These are phyloP conservation scores for Mucor indicus DNA, from an alignment of 371 early-diverging fungal genomes.

Conservation along the genomic window DNA sequence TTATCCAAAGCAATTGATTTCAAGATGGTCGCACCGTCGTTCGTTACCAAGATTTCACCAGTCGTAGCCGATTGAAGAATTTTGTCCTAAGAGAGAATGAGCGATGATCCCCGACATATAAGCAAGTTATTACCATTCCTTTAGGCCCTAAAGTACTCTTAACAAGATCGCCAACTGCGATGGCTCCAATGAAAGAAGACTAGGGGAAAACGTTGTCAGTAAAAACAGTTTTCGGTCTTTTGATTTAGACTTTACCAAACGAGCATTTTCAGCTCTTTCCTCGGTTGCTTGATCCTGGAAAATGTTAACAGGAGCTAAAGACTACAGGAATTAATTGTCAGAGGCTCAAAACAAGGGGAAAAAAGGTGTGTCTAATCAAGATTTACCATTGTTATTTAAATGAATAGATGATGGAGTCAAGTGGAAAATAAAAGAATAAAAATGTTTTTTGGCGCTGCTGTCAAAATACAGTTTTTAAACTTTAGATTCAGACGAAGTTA, in stretches of 20 bases:
- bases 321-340: too few relatives aligned
- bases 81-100: constrained; percentile 70
- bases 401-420: constrained; percentile 1
- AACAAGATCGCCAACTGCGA: constrained; percentile 97
- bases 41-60: constrained; percentile 94
- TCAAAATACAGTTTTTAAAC: constrained; percentile 1
- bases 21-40: constrained; percentile 99
- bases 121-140: constrained; percentile 64
- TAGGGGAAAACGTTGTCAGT: too few relatives aligned
- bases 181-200: constrained; percentile 91
- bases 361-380: too few relatives aligned
- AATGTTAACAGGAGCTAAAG: constrained; percentile 77
- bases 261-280: constrained; percentile 97
- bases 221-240: too few relatives aligned
- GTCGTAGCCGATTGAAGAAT: constrained; percentile 91
- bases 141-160: constrained; percentile 90
- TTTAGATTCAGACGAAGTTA: not conserved
- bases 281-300: constrained; percentile 93
- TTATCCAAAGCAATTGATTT: constrained; percentile 98
- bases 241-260: constrained; percentile 66
- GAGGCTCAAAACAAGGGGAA: too few relatives aligned
- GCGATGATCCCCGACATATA: not conserved
- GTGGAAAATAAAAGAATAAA: not conserved
- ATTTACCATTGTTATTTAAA: constrained; percentile 3
- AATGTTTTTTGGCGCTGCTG: constrained; percentile 1